These are phyloP conservation scores for Crithidia thermophila DNA, from an alignment of 208 protist genomes.

Conservation along the genomic window DNA sequence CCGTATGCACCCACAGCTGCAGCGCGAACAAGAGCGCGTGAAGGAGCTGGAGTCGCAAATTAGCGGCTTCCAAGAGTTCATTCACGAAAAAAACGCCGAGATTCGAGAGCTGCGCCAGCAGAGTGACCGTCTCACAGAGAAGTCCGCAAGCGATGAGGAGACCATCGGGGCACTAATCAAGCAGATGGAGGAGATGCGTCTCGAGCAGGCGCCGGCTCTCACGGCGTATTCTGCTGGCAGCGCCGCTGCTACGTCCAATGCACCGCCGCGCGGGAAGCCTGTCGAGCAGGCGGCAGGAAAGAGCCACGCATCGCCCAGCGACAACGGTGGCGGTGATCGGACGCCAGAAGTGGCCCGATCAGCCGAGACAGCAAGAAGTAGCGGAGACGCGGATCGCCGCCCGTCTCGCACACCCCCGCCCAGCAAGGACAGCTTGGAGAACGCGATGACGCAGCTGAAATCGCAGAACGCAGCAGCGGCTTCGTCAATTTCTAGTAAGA, in stretches of 20 bases:
- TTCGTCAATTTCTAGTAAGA: constrained; percentile 40
- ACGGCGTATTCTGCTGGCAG: background rate
- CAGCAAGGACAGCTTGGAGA: constrained; percentile 11
- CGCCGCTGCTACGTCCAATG: background rate
- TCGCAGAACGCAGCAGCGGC: constrained; percentile 25
- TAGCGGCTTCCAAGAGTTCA: constrained; percentile 34
- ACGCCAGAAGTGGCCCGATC: background rate
- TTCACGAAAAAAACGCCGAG: constrained; percentile 61
- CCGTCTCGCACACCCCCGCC: constrained; percentile 6
- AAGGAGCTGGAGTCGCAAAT: constrained; percentile 58
- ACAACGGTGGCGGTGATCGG: constrained; percentile 2
- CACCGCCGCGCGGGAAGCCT: background rate
- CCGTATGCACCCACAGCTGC: constrained; percentile 42
- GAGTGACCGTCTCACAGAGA: constrained; percentile 58
- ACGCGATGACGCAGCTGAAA: background rate
- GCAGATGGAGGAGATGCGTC: constrained; percentile 57
- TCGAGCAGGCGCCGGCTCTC: background rate
- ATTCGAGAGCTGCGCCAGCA: constrained; percentile 60
- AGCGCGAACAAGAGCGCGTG: constrained; percentile 28
- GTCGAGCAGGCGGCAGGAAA: constrained; percentile 9
- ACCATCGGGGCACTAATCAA: constrained; percentile 72
- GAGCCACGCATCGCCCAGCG: constrained; percentile 2
- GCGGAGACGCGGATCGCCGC: constrained; percentile 1
- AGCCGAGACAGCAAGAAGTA: background rate
- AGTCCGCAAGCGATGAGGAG: constrained; percentile 72